Conservation (phyloP, 441 rosid genomes). For the Euphorbia celastroides region DNA sequence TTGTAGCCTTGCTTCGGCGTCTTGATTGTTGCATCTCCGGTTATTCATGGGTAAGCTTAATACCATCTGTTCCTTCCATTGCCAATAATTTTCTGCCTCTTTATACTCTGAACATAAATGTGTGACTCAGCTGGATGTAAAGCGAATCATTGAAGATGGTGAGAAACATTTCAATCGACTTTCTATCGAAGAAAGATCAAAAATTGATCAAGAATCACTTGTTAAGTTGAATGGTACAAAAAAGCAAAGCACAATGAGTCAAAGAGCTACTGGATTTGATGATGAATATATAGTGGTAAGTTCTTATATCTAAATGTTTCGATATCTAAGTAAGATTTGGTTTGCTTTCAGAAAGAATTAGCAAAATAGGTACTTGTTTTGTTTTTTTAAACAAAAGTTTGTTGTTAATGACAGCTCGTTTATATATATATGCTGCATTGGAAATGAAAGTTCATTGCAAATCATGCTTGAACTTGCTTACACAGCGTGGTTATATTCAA, state of each 20-base stretch:
- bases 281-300: slow-evolving; percentile 88
- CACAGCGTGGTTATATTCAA: neutral
- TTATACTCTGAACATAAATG: neutral
- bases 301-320: slow-evolving; percentile 10
- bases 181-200: slow-evolving; percentile 90
- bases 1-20: no score
- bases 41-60: slow-evolving; percentile 47
- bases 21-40: no score
- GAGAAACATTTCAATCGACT: slow-evolving; percentile 86
- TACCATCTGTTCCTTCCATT: slow-evolving; percentile 1
- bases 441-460: neutral
- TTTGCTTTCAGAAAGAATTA: no score
- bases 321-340: no score
- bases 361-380: no score
- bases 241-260: slow-evolving; percentile 51
- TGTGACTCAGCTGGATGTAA: slow-evolving; percentile 57
- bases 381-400: no score
- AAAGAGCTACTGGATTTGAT: slow-evolving; percentile 56
- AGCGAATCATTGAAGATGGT: slow-evolving; percentile 64
- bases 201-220: slow-evolving; percentile 89
- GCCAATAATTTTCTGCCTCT: neutral
- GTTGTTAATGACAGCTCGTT: neutral
- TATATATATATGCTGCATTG: neutral
- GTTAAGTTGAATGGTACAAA: slow-evolving; percentile 74
- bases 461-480: neutral